A percentile compares a stretch with the other conserved stretches of the same genome.
phyloP scores from a whole-genome alignment of 177 flowering plant species.

The Vitis hybrid region DNA sequence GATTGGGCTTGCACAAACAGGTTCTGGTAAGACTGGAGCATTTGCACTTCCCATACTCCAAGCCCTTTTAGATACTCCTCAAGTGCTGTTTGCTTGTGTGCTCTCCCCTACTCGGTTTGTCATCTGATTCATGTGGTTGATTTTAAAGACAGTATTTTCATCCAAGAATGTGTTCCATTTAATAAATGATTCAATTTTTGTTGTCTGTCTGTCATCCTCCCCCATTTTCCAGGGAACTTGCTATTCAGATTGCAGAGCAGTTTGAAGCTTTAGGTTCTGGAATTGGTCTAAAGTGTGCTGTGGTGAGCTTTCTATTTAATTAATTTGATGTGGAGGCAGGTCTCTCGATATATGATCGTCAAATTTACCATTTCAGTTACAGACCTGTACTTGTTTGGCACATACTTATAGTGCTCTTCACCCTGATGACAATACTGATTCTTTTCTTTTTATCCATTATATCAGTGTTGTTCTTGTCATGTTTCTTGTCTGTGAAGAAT shows the following conservation, averaged over 20 bases:
- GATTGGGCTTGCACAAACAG: conserved; percentile 92
- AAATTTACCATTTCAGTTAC: not conserved
- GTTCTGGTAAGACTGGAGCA: conserved; percentile 98
- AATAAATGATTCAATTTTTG: not conserved
- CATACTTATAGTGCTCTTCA: not conserved
- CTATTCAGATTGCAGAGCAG: conserved; percentile 92
- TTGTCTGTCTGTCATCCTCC: not conserved
- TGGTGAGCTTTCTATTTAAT: conserved; percentile 47
- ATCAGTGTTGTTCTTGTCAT: not conserved
- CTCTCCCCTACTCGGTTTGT: conserved; percentile 87
- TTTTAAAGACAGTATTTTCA: not conserved
- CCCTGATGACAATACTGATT: not conserved
- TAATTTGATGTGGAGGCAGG: not conserved
- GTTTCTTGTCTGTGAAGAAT: too few relatives aligned
- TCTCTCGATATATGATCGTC: not conserved
- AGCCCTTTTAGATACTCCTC: conserved; percentile 57
- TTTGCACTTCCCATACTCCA: conserved; percentile 89
- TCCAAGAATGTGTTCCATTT: not conserved
- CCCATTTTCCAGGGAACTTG: conserved; percentile 67
- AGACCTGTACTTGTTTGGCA: not conserved
- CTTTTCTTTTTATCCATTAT: not conserved
- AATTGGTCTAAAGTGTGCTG: conserved; percentile 78
- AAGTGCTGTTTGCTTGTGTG: conserved; percentile 80
- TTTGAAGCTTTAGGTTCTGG: conserved; percentile 85
- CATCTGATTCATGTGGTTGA: not conserved